phyloP scores from a whole-genome alignment of 2,329 filamentous ascomycete genomes.

The Monilinia aucupariae region DNA sequence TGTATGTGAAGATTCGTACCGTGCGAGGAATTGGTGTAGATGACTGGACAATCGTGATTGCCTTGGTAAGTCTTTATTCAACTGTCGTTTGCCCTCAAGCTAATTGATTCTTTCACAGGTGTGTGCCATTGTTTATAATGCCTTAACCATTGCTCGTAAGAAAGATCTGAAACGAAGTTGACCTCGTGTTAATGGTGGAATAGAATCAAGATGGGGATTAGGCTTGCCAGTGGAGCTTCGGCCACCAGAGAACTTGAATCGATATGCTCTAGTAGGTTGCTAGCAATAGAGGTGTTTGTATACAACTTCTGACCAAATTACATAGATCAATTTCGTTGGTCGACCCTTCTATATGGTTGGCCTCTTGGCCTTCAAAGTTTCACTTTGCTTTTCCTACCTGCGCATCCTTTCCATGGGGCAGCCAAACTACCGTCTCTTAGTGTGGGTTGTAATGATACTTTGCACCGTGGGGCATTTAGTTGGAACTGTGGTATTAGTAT shows the following conservation, averaged over 20 bases:
- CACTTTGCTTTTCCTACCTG: slow-evolving; percentile 19
- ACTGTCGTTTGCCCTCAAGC: not conserved
- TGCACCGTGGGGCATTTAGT: not conserved
- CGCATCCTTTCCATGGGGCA: slow-evolving; percentile 18
- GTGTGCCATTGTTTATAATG: slow-evolving; percentile 6
- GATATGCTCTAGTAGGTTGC: not conserved
- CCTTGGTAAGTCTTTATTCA: not conserved
- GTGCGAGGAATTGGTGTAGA: slow-evolving; percentile 13
- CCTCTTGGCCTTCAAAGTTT: slow-evolving; percentile 18
- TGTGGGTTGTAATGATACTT: slow-evolving; percentile 2
- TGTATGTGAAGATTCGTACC: slow-evolving; percentile 11
- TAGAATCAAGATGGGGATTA: slow-evolving; percentile 16
- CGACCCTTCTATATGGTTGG: slow-evolving; percentile 20
- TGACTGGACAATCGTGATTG: slow-evolving; percentile 6
- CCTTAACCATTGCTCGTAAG: slow-evolving; percentile 8
- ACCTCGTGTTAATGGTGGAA: not conserved
- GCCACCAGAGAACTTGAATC: not conserved
- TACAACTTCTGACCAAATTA: not conserved
- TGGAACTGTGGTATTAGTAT: slow-evolving; percentile 2
- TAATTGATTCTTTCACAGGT: not conserved
- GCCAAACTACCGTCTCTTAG: slow-evolving; percentile 5
- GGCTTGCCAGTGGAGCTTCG: slow-evolving; percentile 5
- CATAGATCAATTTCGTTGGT: slow-evolving; percentile 18
- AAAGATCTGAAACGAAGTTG: not conserved
- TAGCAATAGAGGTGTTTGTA: not conserved